These are phyloP conservation scores for Colletotrichum neosansevieriae DNA, from an alignment of 2,329 filamentous ascomycete species.

Conservation along the genomic window DNA sequence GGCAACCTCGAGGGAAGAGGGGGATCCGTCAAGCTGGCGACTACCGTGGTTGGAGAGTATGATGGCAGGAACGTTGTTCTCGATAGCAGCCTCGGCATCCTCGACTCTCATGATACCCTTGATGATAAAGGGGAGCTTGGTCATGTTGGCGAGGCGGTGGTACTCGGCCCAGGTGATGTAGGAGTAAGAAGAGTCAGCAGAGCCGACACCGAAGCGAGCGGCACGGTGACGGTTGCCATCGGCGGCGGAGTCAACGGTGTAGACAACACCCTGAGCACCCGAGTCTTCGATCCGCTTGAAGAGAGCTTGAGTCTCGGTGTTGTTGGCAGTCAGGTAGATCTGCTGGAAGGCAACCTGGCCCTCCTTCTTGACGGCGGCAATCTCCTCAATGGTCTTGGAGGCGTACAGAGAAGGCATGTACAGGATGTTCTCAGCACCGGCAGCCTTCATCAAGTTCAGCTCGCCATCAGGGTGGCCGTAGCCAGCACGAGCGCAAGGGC, in stretches of 20 bases:
- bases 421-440: conserved; percentile 60
- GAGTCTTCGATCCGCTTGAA: conserved; percentile 49
- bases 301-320: conserved; percentile 49
- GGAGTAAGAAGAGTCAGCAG: conserved; percentile 44
- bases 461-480: conserved; percentile 61
- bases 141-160: conserved; percentile 51
- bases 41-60: conserved; percentile 59
- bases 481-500: conserved; percentile 59
- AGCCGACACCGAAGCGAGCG: conserved; percentile 53
- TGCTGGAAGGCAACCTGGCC: conserved; percentile 55
- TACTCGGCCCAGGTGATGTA: conserved; percentile 52
- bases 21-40: conserved; percentile 55
- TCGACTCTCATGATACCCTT: conserved; percentile 55
- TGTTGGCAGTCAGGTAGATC: conserved; percentile 50
- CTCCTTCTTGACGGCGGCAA: conserved; percentile 51
- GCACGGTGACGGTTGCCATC: conserved; percentile 56
- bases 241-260: conserved; percentile 55
- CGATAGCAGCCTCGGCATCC: conserved; percentile 51
- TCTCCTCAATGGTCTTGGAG: conserved; percentile 51
- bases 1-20: conserved; percentile 53
- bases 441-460: conserved; percentile 62
- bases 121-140: conserved; percentile 53
- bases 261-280: conserved; percentile 53
- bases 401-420: conserved; percentile 60
- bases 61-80: conserved; percentile 51